phyloP scores from a whole-genome alignment of 441 rosid genomes.

The Pelargonium citronellum region DNA sequence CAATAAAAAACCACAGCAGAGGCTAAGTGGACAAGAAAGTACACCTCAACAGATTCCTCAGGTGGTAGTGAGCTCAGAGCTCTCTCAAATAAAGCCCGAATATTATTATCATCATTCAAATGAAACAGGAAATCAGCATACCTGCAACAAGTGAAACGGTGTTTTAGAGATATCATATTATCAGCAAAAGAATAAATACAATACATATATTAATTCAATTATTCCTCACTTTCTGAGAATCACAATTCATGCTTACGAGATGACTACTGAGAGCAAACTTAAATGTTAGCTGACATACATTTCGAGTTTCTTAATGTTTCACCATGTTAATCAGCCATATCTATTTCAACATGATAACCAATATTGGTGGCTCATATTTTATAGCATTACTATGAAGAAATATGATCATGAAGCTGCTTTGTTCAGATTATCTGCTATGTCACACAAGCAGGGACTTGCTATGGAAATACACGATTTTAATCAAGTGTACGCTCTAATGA shows the following conservation, averaged over 20 bases:
- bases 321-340: not conserved
- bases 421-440: not conserved
- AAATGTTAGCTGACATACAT: not conserved
- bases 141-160: slow-evolving; percentile 37
- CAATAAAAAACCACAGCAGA: not conserved
- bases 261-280: not conserved
- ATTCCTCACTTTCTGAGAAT: not conserved
- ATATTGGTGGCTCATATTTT: not conserved
- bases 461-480: not conserved
- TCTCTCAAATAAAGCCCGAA: slow-evolving; percentile 89
- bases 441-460: not conserved
- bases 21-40: slow-evolving; percentile 10
- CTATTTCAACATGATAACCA: not conserved
- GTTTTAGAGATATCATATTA: not conserved
- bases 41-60: slow-evolving; percentile 80
- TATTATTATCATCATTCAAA: slow-evolving; percentile 87
- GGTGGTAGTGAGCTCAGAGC: slow-evolving; percentile 83
- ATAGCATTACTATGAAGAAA: not conserved
- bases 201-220: not conserved
- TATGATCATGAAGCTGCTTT: not conserved
- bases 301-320: not conserved
- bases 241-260: not conserved
- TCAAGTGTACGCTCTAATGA: not conserved
- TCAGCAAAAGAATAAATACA: not conserved
- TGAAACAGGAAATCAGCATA: slow-evolving; percentile 93